Percentiles rank a stretch among this genome's conserved stretches.
Conservation (phyloP, 306 rosid species). For the Echinosophora koreensis region DNA sequence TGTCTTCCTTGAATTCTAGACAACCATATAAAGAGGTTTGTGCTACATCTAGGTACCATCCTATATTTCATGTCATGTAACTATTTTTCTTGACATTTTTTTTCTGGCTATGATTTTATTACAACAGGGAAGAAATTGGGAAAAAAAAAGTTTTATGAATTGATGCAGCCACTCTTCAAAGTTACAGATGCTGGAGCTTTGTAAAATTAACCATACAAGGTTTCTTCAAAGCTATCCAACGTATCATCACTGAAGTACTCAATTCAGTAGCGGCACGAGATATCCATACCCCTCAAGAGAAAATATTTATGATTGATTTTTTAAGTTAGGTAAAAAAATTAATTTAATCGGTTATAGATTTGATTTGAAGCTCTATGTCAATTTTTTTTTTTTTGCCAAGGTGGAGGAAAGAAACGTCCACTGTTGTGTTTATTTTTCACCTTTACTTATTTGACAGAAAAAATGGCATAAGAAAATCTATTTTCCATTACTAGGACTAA, state of each 20-base stretch:
- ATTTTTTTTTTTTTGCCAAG: no score
- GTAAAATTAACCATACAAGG: constrained; percentile 13
- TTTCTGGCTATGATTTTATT: constrained; percentile 22
- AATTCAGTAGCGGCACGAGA: not conserved
- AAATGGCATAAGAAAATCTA: no score
- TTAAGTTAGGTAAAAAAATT: no score
- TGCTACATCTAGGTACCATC: constrained; percentile 45
- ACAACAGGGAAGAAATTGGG: constrained; percentile 35
- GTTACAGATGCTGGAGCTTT: constrained; percentile 13
- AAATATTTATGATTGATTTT: no score
- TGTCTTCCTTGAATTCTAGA: constrained; percentile 67
- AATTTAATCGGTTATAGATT: no score
- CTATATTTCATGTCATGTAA: constrained; percentile 32
- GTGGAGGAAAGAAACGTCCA: no score
- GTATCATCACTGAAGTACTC: not conserved
- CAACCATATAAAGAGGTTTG: constrained; percentile 33
- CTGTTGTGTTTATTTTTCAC: no score
- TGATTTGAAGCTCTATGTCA: no score
- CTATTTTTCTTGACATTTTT: not conserved
- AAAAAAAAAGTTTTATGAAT: not conserved
- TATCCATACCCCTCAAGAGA: no score
- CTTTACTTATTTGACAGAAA: no score
- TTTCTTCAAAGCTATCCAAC: constrained; percentile 54
- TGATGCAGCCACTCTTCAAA: not conserved
- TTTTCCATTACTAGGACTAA: no score